Base-by-base conservation (phyloP, 1,284 basidiomycete species). In the Heterobasidion annosum region DNA sequence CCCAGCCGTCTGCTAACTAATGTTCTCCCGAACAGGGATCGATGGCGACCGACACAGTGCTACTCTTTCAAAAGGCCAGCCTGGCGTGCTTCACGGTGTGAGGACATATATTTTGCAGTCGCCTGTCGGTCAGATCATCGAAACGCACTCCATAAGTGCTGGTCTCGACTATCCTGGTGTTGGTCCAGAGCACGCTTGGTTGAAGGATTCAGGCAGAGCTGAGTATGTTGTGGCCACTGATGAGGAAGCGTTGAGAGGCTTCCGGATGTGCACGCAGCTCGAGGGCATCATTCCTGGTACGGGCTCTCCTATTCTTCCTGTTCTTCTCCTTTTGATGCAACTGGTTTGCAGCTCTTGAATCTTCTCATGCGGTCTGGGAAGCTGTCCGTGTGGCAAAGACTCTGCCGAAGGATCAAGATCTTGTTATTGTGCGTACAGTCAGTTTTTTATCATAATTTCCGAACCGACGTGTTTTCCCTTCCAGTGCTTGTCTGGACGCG, bases 211-310 rank as follows among this genome's bases (percentile, higher is more conserved):
- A 2, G 91, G 92, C 15, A 77, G 97, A 53, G 97, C 94, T 0
- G 92, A 98, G 67, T 99, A 98, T 70, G 81, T 89, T 15, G 86
- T 82, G 10, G 96, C 96, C 8, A 98, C 92, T 1, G 97, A 99
- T 65, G 88, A 95, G 65, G 80, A 99, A 66, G 94, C 93, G 3
- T 76, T 99, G 37, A 79, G 91, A 45, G 97, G 93, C 0, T 99
- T 99, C 81, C 79, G 93, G 60, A 77, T 93, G 70, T 80, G 87
- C 64, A 97, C 93, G 0, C 91, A 99, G 70, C 71, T 85, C 25
- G 97, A 99, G 73, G 97, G 97, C 35, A 99, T 99, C 66, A 98
- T 99, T 65, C 97, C 96, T 34, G 91, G 88, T 89, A 57, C 58
- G 79, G 18, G 18, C 70, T 45, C 45, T 7, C 32, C 1, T 37